Evolutionary conservation across 306 rosid species (phyloP), one percentile per base, ranked within the genome.

Genomic region (Ammopiptanthus mongolicus): DNA sequence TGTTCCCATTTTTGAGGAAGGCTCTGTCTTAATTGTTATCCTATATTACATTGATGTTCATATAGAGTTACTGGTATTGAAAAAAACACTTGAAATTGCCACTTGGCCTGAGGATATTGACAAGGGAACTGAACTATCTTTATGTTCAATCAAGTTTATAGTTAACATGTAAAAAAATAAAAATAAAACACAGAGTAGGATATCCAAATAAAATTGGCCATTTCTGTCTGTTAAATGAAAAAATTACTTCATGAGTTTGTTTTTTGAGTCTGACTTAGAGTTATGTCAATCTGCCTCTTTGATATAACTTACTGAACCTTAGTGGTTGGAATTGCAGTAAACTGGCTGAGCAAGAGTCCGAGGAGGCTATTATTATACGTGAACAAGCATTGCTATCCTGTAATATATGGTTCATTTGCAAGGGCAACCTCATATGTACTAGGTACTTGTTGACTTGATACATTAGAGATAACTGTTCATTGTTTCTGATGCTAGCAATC

Each of bases 371-470:
- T 76, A 77, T 81, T 80, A 91, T 84, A 28, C 73, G 84, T 71
- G 82, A 86, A 48, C 80, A 82, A 46, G 88, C 91, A 55, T 88
- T 85, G 2, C 64, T 55, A 6, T 84, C 84, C 65, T 93, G 98
- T 83, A 89, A 84, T 73, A 81, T 88, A 62, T 90, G 94, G 92
- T 86, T 90, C 87, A 83, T 87, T 62, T 88, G 88, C 86, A 84
- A 85, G 67, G 96, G 92, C 25, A 82, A 41, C 57, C 87, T 90
- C 77, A 79, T 86, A 80, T 84, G 78, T 78, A 81, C 86, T 2
- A 86, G 98, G 98, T 92, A 78, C 31, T 34, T 63, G 4, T 41
- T 60, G 34, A 37, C 22, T 28, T 25, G 3, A 28, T 28, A 15
- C 7, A 8, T 2, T 61, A 29, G 19, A 23, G 36, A 25, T 59